phyloP scores from a whole-genome alignment of 2,329 filamentous ascomycete species.

The Colletotrichum acutatum region DNA sequence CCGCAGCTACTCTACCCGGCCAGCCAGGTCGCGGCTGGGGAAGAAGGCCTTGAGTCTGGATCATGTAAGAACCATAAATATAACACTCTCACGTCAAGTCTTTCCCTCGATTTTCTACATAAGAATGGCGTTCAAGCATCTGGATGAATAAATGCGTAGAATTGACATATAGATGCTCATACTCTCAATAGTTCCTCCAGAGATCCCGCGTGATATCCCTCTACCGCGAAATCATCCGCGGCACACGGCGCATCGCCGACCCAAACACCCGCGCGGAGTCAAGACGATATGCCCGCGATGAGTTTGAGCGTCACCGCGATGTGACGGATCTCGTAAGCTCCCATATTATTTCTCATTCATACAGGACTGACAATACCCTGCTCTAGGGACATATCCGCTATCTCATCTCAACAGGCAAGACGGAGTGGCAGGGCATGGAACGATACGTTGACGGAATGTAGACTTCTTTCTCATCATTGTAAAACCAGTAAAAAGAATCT shows the following conservation, averaged over 20 bases:
- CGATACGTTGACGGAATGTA: slow-evolving; percentile 63
- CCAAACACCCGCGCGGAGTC: slow-evolving; percentile 64
- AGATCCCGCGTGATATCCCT: slow-evolving; percentile 64
- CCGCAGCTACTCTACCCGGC: slow-evolving; percentile 51
- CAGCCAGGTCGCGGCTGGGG: slow-evolving; percentile 50
- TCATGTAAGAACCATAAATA: slow-evolving; percentile 57
- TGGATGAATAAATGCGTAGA: not conserved
- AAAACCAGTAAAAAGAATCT: not conserved
- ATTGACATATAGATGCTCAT: not conserved
- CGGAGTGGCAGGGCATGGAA: slow-evolving; percentile 73
- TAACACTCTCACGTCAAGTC: not conserved
- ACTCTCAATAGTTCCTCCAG: slow-evolving; percentile 65
- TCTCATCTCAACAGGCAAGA: slow-evolving; percentile 72
- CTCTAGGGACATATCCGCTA: slow-evolving; percentile 69
- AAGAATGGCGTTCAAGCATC: not conserved
- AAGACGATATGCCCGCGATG: slow-evolving; percentile 65
- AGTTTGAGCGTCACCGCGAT: slow-evolving; percentile 68
- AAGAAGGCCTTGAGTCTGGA: slow-evolving; percentile 63
- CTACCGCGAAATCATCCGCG: slow-evolving; percentile 68
- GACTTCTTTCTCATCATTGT: not conserved
- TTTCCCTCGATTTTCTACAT: not conserved
- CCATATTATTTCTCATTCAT: not conserved
- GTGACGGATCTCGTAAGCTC: slow-evolving; percentile 66
- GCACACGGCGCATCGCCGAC: slow-evolving; percentile 63
- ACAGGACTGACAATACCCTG: not conserved